Evolutionary conservation across 2,329 filamentous ascomycete species (phyloP), one percentile per base, ranked within the genome.

Genomic region (Mycosphaerelloides madeirae): DNA sequence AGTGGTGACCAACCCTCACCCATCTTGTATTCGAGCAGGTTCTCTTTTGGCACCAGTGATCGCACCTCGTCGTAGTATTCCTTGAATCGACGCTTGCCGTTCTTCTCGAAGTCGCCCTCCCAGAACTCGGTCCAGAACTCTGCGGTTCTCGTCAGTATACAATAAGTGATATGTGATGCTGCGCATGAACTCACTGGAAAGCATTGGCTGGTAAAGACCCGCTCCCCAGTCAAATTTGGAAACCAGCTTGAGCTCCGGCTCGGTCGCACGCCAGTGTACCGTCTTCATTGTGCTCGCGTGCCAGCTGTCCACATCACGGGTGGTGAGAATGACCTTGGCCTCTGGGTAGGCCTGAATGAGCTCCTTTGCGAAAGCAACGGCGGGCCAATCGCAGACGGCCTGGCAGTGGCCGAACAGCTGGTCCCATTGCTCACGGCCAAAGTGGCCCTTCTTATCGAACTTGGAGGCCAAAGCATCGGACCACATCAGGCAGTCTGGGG

Each of bases 341-440:
- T 85, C 79, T 1, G 83, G 83, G 61, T 86, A 87, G 13, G 81
- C 80, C 58, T 82, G 78, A 50, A 85, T 82, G 49, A 87, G 72
- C 63, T 86, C 83, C 63, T 81, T 76, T 41, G 79, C 79, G 57
- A 87, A 87, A 33, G 79, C 78, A 34, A 80, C 77, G 18, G 79
- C 77, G 7, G 82, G 82, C 77, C 78, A 83, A 70, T 85, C 83
- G 64, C 79, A 83, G 14, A 85, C 79, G 33, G 81, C 81, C 66
- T 63, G 79, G 60, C 79, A 80, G 63, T 82, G 75, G 39, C 81
- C 80, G 47, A 85, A 70, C 9, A 86, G 73, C 64, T 81, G 75
- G 63, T 85, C 81, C 79, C 80, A 86, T 64, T 85, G 79, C 59
- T 80, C 76, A 38, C 80, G 76, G 16, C 77, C 79, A 54, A 85